A percentile compares a stretch with the other conserved stretches of the same genome.
These are phyloP conservation scores for Trifolium repens DNA, from an alignment of 306 rosid species.

Conservation along the genomic window DNA sequence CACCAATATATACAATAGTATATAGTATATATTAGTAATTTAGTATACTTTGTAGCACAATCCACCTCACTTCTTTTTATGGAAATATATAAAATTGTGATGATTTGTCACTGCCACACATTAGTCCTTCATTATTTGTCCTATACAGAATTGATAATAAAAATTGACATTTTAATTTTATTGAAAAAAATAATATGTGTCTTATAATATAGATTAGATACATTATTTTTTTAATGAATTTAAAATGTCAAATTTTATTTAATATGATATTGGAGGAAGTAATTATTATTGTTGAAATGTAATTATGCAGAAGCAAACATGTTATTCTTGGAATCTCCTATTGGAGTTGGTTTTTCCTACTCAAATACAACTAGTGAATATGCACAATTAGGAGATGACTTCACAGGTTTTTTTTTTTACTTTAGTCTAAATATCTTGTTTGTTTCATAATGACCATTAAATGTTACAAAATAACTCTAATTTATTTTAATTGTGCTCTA, in stretches of 20 bases:
- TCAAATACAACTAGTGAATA: conserved; percentile 76
- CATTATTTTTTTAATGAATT: too few relatives aligned
- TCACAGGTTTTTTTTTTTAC: conserved; percentile 58
- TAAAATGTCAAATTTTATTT: too few relatives aligned
- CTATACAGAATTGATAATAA: neutral
- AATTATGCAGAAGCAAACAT: conserved; percentile 70
- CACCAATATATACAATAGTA: neutral
- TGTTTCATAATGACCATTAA: neutral
- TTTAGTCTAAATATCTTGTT: neutral
- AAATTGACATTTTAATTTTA: too few relatives aligned
- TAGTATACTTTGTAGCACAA: neutral
- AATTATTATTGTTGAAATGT: neutral
- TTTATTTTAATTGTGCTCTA: too few relatives aligned
- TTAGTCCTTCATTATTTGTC: neutral
- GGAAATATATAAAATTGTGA: conserved; percentile 1
- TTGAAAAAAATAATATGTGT: too few relatives aligned
- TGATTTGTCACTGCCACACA: neutral
- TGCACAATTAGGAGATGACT: conserved; percentile 68
- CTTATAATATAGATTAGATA: too few relatives aligned
- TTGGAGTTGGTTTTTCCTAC: conserved; percentile 72
- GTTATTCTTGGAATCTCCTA: conserved; percentile 60
- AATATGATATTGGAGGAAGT: too few relatives aligned
- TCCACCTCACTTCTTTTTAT: neutral
- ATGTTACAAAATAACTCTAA: too few relatives aligned
- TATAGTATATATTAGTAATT: too few relatives aligned